Evolutionary conservation across 2,329 filamentous ascomycete genomes (phyloP).

Genomic region (Aspergillus jensenii): DNA sequence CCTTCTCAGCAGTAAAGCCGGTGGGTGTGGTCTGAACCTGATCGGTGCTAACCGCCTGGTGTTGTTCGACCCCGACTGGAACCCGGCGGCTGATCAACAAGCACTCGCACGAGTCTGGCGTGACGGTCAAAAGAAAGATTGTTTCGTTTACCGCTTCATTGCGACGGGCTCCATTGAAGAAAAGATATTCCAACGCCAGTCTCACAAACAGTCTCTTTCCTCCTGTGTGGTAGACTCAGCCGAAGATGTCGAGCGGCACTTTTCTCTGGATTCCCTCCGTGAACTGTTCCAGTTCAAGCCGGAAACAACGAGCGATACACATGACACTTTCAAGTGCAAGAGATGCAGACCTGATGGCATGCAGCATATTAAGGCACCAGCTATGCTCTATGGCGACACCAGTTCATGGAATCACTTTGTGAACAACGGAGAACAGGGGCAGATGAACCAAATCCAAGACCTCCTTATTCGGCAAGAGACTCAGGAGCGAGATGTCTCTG

Average conservation of each 20-base stretch:
- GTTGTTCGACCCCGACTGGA: conserved; percentile 97
- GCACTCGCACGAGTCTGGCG: conserved; percentile 96
- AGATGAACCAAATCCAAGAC: conserved; percentile 82
- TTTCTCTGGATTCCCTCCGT: conserved; percentile 83
- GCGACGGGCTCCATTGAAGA: conserved; percentile 97
- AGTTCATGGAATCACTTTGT: conserved; percentile 99
- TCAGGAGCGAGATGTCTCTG: conserved; percentile 76
- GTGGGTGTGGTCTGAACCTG: conserved; percentile 92
- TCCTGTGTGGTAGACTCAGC: conserved; percentile 95
- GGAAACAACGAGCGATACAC: conserved; percentile 85
- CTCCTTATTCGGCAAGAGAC: conserved; percentile 83
- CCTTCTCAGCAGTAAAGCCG: conserved; percentile 92
- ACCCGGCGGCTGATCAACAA: conserved; percentile 95
- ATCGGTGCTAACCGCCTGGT: conserved; percentile 94
- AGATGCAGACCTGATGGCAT: conserved; percentile 83
- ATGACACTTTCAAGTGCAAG: conserved; percentile 99
- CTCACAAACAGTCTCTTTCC: conserved; percentile 94
- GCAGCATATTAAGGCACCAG: conserved; percentile 85
- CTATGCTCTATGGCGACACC: conserved; percentile 95
- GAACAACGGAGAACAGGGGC: conserved; percentile 67
- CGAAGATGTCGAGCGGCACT: conserved; percentile 96
- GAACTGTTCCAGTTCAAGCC: conserved; percentile 92
- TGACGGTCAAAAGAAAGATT: conserved; percentile 98
- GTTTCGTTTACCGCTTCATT: conserved; percentile 99
- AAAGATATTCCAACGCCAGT: conserved; percentile 98